Conservation (phyloP, 768 basidiomycete species). For the Panellus pusillus region DNA sequence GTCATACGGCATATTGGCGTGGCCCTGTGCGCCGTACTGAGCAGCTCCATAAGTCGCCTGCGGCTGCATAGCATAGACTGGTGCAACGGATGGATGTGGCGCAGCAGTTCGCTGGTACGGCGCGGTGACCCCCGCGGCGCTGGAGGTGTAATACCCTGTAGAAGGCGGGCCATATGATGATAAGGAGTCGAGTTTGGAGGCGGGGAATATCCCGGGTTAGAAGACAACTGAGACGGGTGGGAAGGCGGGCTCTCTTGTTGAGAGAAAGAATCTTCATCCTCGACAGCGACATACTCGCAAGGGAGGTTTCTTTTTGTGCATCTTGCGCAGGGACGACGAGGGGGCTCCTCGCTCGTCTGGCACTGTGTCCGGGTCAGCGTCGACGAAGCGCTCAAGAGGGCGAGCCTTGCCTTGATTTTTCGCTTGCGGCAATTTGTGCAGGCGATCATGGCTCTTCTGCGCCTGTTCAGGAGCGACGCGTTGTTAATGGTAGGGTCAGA, state of each 20-base stretch:
- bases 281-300: constrained; percentile 45
- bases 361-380: constrained; percentile 25
- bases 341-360: constrained; percentile 27
- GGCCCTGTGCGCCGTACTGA: too few relatives aligned
- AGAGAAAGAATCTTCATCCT: constrained; percentile 27
- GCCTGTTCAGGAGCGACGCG: constrained; percentile 17
- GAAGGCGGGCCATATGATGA: background rate
- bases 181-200: too few relatives aligned
- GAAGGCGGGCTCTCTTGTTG: constrained; percentile 4
- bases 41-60: background rate
- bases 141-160: too few relatives aligned
- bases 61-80: background rate
- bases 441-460: constrained; percentile 49
- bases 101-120: too few relatives aligned
- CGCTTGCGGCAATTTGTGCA: constrained; percentile 53
- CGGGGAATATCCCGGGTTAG: background rate
- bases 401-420: constrained; percentile 51
- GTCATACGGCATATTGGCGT: too few relatives aligned
- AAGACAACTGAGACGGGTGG: background rate
- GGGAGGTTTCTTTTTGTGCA: constrained; percentile 37
- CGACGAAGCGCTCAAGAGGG: background rate
- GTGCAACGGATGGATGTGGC: background rate
- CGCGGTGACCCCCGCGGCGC: too few relatives aligned
- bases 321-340: constrained; percentile 36
- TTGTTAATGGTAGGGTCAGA: constrained; percentile 1